Base-by-base conservation (phyloP, 2,329 filamentous ascomycete genomes). In the Fusarium albosuccineum region DNA sequence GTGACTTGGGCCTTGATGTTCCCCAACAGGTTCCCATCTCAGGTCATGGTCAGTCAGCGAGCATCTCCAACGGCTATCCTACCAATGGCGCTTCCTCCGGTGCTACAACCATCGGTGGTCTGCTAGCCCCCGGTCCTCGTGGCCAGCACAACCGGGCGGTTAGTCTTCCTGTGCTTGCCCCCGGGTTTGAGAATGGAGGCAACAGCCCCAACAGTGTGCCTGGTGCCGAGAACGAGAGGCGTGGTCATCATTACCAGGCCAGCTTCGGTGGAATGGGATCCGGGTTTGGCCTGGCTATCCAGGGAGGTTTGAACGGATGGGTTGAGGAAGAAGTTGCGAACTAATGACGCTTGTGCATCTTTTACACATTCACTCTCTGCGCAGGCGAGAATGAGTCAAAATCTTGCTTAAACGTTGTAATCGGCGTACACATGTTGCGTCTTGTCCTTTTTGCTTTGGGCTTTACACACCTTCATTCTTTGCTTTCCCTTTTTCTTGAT, bases 81-180 rank as follows among this genome's bases (percentile, higher is more conserved):
- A 82, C 81, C 37, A 86, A 83, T 70, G 79, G 81, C 45, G 78
- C 82, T n/a, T 77, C 80, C 4, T 84, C 85, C 26, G 87, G 86
- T 36, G 82, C 91, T 3, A 89, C 90, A 2, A 92, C 90, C 2
- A 91, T 94, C 63, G 91, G 91, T 42, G 91, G 92, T 8, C 86
- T 97, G 37, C 85, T 96, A 51, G 91, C 92, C 3, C 92, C 92
- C 3, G 88, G 88, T 56, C 77, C 81, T 13, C 85, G 88, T 34
- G 82, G 85, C 33, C 86, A 87, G 66, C 88, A 91, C 78, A 95
- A 89, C 74, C 91, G 96, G 37, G 94, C 96, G 34, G 93, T 97
- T 62, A 97, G 94, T 77, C 83, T 99, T 74, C 96, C 96, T 2
- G 88, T 86, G 6, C 85, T 91, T 55, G 88, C 87, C 1, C 87